Conservation (phyloP, 495 filamentous ascomycete species). For the Thermochaetoides thermophila region DNA sequence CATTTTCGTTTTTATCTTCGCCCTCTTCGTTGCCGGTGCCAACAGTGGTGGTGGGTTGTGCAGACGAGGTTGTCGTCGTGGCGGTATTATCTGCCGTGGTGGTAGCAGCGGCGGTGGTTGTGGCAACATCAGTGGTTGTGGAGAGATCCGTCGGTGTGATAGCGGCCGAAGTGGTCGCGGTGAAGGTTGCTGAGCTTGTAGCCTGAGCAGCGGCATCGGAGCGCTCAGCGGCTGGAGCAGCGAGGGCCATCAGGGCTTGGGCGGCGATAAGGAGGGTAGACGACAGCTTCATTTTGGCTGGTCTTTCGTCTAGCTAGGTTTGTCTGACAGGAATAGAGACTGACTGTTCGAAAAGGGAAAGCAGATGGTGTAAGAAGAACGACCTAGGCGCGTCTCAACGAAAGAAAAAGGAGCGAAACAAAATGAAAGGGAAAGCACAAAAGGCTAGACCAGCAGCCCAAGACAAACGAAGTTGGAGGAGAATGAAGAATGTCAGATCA, state of each 20-base stretch:
- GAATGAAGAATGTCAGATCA: too few relatives aligned
- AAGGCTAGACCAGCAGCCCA: too few relatives aligned
- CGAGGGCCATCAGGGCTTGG: conserved; percentile 13
- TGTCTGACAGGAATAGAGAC: not conserved
- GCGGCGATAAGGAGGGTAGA: conserved; percentile 11
- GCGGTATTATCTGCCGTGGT: not conserved
- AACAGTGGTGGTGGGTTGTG: conserved; percentile 3
- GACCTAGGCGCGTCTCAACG: too few relatives aligned
- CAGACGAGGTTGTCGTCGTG: not conserved
- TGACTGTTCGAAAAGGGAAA: not conserved
- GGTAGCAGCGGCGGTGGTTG: not conserved
- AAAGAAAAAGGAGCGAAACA: too few relatives aligned
- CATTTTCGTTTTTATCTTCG: conserved; percentile 12
- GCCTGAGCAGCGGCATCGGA: not conserved
- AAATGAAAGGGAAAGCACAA: too few relatives aligned
- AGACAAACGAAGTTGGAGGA: too few relatives aligned
- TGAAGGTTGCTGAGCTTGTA: too few relatives aligned
- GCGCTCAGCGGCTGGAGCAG: conserved; percentile 8
- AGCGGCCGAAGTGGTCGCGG: too few relatives aligned
- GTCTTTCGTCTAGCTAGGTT: not conserved
- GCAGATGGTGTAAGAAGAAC: conserved; percentile 1
- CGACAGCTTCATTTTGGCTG: conserved; percentile 15
- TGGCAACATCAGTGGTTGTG: not conserved
- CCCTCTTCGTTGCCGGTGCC: conserved; percentile 1
- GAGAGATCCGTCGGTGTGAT: not conserved